Evolutionary conservation across 768 basidiomycete genomes (phyloP), one percentile per base, ranked within the genome.

Genomic region (Trametes cinnabarina): DNA sequence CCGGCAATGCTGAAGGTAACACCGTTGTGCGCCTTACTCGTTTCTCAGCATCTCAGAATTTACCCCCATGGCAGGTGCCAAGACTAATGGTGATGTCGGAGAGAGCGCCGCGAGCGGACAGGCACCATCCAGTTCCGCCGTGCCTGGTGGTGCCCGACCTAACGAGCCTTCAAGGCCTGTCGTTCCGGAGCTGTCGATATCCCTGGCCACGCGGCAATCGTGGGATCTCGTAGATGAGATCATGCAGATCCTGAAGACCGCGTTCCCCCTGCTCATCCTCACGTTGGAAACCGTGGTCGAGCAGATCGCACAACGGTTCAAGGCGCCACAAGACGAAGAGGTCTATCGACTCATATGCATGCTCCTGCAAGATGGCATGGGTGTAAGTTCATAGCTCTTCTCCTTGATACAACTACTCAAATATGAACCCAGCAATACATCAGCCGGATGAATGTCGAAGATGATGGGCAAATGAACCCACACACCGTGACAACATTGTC

Each of bases 201-300:
- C 60, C 12, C 23, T 26, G 4, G 51, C 51, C 1, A 61, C 60
- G 23, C 55, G 87, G 30, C 89, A 90, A 65, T 84, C 92, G 25
- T 92, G 85, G 82, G 96, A 98, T 52, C 82, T 90, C 65, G 86
- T 97, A 7, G 97, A 99, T 20, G 97, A 98, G 68, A 85, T 98
- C 56, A 84, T 94, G 40, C 89, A 94, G 68, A 86, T 92, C 35
- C 79, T 98, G 66, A 98, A 99, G 76, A 97, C 96, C 0, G 88
- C 92, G 0, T 97, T 95, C 79, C 97, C 97, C 0, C 80, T 99
- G 7, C 81, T 99, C 34, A 92, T 96, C 28, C 77, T 98, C 20
- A 97, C 94, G 55, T 80, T 99, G 79, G 97, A 99, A 75, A 95
- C 93, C 15, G 90, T 98, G 82, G 90, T 95, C 4, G 97, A 99